Percentiles rank a stretch among this genome's conserved stretches.
phyloP scores from a whole-genome alignment of 805 yeast species.

The Wickerhamomyces ciferrii region DNA sequence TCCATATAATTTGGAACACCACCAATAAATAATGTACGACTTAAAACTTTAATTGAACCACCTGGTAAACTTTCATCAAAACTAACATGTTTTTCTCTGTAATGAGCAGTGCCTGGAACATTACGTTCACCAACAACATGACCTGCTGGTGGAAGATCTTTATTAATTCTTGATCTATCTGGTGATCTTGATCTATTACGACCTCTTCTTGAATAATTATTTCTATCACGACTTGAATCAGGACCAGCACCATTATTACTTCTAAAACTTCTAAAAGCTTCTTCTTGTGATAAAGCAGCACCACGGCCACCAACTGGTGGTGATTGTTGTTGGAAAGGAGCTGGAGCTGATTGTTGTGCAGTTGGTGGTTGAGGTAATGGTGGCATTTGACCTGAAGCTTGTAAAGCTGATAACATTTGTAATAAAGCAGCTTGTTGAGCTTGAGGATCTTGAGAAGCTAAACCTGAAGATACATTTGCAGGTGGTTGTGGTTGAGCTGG shows the following conservation, averaged over 20 bases:
- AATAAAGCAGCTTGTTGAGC: conserved; percentile 37
- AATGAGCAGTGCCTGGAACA: conserved; percentile 68
- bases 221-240: conserved; percentile 8
- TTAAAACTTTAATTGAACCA: conserved; percentile 75
- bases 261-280: conserved; percentile 19
- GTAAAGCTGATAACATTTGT: conserved; percentile 31
- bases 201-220: conserved; percentile 14
- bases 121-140: conserved; percentile 55
- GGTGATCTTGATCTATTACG: conserved; percentile 27
- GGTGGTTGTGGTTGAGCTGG: conserved; percentile 8
- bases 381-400: conserved; percentile 21
- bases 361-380: conserved; percentile 15
- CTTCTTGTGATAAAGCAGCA: conserved; percentile 18
- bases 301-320: conserved; percentile 8
- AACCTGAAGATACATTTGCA: conserved; percentile 12
- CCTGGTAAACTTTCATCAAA: conserved; percentile 69
- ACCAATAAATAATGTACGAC: conserved; percentile 91
- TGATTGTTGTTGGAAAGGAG: background rate
- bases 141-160: conserved; percentile 20
- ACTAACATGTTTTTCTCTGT: conserved; percentile 67
- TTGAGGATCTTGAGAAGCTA: conserved; percentile 20
- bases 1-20: conserved; percentile 85
- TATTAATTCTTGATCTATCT: conserved; percentile 7
- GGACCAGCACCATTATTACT: conserved; percentile 12
- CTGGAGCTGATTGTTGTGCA: conserved; percentile 4